Evolutionary conservation across 306 rosid species (phyloP).

Genomic region (Inga laurina): DNA sequence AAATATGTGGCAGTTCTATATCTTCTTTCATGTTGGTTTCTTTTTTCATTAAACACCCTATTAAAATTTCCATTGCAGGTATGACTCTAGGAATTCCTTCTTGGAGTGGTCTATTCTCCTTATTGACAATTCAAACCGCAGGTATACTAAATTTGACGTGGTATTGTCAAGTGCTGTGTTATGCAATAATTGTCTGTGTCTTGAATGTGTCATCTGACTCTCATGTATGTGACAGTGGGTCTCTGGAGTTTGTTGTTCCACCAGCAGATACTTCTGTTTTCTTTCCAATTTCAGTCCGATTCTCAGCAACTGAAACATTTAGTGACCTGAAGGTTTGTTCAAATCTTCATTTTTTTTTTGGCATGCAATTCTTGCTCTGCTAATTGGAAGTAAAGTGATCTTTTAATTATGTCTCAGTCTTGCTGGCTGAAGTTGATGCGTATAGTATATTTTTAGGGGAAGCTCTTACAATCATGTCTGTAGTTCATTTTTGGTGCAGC

Average conservation of each 20-base stretch:
- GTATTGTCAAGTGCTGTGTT: background rate
- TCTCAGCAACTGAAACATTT: constrained; percentile 75
- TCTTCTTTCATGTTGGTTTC: background rate
- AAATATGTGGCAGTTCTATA: background rate
- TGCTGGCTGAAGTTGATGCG: background rate
- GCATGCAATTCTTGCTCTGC: constrained; percentile 9
- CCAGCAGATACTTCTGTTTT: constrained; percentile 80
- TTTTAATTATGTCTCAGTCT: background rate
- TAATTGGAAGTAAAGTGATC: constrained; percentile 1
- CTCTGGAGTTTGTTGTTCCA: constrained; percentile 94
- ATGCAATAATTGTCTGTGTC: background rate
- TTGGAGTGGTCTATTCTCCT: constrained; percentile 94
- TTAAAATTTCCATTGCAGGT: constrained; percentile 54
- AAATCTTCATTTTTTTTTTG: background rate
- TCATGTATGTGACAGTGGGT: constrained; percentile 68
- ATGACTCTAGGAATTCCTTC: constrained; percentile 80
- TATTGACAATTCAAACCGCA: constrained; percentile 87
- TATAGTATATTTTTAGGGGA: background rate
- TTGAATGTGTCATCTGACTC: constrained; percentile 29
- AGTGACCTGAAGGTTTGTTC: constrained; percentile 83
- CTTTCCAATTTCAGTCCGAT: constrained; percentile 85
- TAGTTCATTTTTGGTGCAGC: background rate
- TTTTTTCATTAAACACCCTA: constrained; percentile 3
- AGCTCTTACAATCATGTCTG: background rate
- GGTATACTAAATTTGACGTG: constrained; percentile 46